phyloP scores from a whole-genome alignment of 768 basidiomycete genomes.

The Boletus sp. region DNA sequence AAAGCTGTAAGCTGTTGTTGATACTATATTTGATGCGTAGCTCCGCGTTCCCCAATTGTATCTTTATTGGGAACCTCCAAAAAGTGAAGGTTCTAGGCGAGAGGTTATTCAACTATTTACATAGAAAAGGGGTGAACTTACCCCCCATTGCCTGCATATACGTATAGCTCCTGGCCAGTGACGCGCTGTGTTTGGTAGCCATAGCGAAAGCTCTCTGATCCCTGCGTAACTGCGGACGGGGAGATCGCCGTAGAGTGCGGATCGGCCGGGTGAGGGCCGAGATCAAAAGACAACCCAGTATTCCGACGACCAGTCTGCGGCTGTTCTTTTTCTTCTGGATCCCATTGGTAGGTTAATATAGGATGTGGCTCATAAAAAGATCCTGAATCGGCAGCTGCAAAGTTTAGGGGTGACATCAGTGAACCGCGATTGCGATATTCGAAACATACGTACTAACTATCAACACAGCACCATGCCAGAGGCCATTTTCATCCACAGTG shows the following conservation, averaged over 20 bases:
- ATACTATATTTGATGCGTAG: slow-evolving; percentile 78
- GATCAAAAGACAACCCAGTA: slow-evolving; percentile 44
- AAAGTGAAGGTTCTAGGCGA: slow-evolving; percentile 76
- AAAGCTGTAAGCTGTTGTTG: slow-evolving; percentile 72
- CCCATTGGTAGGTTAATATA: slow-evolving; percentile 67
- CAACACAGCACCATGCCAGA: slow-evolving; percentile 88
- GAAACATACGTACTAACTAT: slow-evolving; percentile 70
- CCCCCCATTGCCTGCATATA: slow-evolving; percentile 58
- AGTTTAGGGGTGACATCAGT: not conserved
- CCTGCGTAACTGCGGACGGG: slow-evolving; percentile 8
- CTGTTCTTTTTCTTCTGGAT: slow-evolving; percentile 44
- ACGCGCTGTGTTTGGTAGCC: slow-evolving; percentile 40
- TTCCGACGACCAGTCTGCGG: slow-evolving; percentile 14
- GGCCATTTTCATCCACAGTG: slow-evolving; percentile 69
- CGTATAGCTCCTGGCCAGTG: slow-evolving; percentile 68
- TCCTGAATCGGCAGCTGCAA: slow-evolving; percentile 68
- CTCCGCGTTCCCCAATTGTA: slow-evolving; percentile 70
- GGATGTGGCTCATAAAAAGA: slow-evolving; percentile 77
- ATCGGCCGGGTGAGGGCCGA: slow-evolving; percentile 73
- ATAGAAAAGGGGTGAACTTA: slow-evolving; percentile 24
- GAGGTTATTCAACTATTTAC: not conserved
- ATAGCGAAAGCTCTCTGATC: slow-evolving; percentile 2
- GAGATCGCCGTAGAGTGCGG: slow-evolving; percentile 51
- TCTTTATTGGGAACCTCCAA: slow-evolving; percentile 86
- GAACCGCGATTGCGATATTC: not conserved